A percentile compares a stretch with the other conserved stretches of the same genome.
These are phyloP conservation scores for Phytophthora fragariae DNA, from an alignment of 352 stramenopile species.

Conservation along the genomic window DNA sequence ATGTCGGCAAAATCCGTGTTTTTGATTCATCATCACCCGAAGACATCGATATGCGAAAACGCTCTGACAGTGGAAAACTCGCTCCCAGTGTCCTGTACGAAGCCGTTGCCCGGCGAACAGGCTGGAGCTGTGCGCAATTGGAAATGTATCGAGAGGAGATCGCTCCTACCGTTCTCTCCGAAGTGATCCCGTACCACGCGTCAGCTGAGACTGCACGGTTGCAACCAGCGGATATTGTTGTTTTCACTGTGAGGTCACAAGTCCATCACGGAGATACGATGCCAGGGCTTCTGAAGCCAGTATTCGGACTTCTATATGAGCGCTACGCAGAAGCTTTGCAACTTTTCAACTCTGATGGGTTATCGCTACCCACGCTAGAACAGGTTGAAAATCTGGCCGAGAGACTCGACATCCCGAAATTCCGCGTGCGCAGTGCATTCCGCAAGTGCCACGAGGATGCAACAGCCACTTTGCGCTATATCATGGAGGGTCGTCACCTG, in stretches of 20 bases:
- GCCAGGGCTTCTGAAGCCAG: neutral
- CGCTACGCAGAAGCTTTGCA: slow-evolving; percentile 52
- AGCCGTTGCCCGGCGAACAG: slow-evolving; percentile 47
- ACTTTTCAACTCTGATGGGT: slow-evolving; percentile 33
- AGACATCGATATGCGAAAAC: slow-evolving; percentile 3
- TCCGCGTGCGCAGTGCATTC: slow-evolving; percentile 81
- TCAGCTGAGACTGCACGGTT: slow-evolving; percentile 35
- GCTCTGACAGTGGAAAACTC: slow-evolving; percentile 21
- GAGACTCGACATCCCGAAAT: slow-evolving; percentile 81
- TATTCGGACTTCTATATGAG: slow-evolving; percentile 41
- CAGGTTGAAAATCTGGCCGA: slow-evolving; percentile 72
- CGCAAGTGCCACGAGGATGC: slow-evolving; percentile 81
- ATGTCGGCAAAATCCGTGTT: slow-evolving; percentile 62
- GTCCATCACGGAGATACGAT: neutral
- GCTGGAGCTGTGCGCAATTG: slow-evolving; percentile 55
- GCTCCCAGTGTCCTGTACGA: slow-evolving; percentile 55
- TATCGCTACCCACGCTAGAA: slow-evolving; percentile 54
- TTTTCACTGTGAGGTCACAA: slow-evolving; percentile 56
- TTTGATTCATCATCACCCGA: slow-evolving; percentile 21
- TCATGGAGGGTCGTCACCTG: slow-evolving; percentile 84
- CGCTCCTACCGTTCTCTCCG: slow-evolving; percentile 63
- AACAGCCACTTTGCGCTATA: slow-evolving; percentile 70
- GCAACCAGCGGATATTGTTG: slow-evolving; percentile 67
- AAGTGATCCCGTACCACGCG: slow-evolving; percentile 48
- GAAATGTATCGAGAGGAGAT: slow-evolving; percentile 83